Evolutionary conservation across 2,329 filamentous ascomycete genomes (phyloP), one percentile per base, ranked within the genome.

Genomic region (Botrytis medusae): DNA sequence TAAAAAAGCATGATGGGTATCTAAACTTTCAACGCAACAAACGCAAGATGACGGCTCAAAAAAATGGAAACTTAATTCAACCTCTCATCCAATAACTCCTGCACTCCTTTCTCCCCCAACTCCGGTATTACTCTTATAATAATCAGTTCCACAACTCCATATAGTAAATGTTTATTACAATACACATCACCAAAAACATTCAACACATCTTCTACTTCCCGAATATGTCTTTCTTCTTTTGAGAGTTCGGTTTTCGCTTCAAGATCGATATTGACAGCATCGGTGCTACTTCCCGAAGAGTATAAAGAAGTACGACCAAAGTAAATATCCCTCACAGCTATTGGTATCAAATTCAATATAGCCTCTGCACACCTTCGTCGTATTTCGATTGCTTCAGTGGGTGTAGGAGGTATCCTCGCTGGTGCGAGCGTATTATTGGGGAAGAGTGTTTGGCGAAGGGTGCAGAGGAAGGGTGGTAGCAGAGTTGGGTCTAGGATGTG

Each of bases 111-210:
- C 78, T 93, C 92, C 71, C 87, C 87, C 78, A 98, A 82, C 83
- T 99, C 96, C 7, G 96, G 96, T 80, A 97, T 88, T 75, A 98
- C 82, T 76, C 92, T 89, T 73, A 94, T 88, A n/a, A 98, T 85
- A 2, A 97, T 81, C 73, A 95, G 83, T 83, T 99, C 96, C 48
- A 98, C 84, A 65, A 96, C 86, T 62, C 89, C 87, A 80, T 97
- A 97, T 77, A 97, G 85, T 46, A 98, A 84, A 83, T 98, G 94
- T 84, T 95, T 97, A 83, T 99, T 99, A 83, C 94, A 92, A 83
- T 97, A 97, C 69, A 88, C 86, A 82, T 98, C 94, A 25, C 88
- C 89, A 77, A 97, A 91, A 54, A 95, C 85, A 78, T 92, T 89
- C 64, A 98, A 85, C 63, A 94, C 84, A 75, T 84, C 83, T 70